These are phyloP conservation scores for Colletotrichum sp. DNA, from an alignment of 2,329 filamentous ascomycete genomes.

Conservation along the genomic window DNA sequence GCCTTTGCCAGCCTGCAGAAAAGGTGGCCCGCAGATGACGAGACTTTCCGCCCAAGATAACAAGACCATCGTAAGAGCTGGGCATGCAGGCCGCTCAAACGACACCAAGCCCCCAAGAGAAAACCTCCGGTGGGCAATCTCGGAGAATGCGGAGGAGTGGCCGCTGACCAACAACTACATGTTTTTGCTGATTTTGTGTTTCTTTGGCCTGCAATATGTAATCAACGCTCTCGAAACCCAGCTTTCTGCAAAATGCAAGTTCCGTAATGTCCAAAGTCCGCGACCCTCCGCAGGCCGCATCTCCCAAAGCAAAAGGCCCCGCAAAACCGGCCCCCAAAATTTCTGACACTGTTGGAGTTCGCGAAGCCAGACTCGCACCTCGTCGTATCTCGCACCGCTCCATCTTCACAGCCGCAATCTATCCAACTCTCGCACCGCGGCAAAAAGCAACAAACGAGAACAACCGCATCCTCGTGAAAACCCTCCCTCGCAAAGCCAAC, in stretches of 20 bases:
- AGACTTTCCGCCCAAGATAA: conserved; percentile 6
- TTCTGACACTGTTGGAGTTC: neutral
- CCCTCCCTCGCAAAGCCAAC: neutral
- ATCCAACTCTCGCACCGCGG: neutral
- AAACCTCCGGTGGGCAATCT: neutral
- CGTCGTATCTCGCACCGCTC: neutral
- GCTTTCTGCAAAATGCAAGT: neutral
- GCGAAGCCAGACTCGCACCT: neutral
- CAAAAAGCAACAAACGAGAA: neutral
- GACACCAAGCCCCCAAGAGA: neutral
- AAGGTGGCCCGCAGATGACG: neutral
- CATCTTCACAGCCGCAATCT: neutral
- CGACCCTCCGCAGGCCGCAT: conserved; percentile 8
- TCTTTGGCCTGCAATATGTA: neutral
- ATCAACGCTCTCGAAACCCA: neutral
- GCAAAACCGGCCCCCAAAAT: neutral
- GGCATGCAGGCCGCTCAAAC: neutral
- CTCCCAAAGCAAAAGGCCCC: conserved; percentile 6
- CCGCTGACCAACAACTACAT: neutral
- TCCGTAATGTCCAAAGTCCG: neutral
- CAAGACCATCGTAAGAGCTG: neutral
- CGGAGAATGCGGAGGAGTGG: neutral
- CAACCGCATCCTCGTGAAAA: neutral
- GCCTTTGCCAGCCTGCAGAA: neutral
- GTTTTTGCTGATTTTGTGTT: neutral